Evolutionary conservation across 2,329 filamentous ascomycete genomes (phyloP).

Genomic region (Berkeleyomyces basicola): DNA sequence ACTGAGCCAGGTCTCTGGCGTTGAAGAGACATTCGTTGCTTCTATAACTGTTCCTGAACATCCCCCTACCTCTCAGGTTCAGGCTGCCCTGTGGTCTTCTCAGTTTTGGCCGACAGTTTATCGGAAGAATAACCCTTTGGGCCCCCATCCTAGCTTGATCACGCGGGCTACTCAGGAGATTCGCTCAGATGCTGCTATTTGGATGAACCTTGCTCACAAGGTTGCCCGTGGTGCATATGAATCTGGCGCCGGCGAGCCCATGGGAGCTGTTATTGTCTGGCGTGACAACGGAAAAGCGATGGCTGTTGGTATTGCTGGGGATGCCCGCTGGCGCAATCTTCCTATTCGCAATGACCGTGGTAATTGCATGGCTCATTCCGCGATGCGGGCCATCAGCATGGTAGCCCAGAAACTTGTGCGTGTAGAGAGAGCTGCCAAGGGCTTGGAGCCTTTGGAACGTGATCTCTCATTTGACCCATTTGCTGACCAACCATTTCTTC

Average conservation of each 20-base stretch:
- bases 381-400: constrained; percentile 68
- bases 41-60: constrained; percentile 54
- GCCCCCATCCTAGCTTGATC: constrained; percentile 63
- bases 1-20: constrained; percentile 18
- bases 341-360: constrained; percentile 31
- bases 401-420: constrained; percentile 52
- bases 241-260: constrained; percentile 45
- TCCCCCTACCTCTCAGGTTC: constrained; percentile 57
- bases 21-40: constrained; percentile 40
- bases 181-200: constrained; percentile 42
- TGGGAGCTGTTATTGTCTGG: constrained; percentile 64
- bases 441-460: constrained; percentile 21
- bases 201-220: constrained; percentile 49
- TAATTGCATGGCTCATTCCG: constrained; percentile 64
- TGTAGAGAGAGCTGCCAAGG: constrained; percentile 31
- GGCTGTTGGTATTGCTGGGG: constrained; percentile 57
- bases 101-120: constrained; percentile 76
- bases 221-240: constrained; percentile 43
- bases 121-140: constrained; percentile 73
- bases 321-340: constrained; percentile 53
- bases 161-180: constrained; percentile 54
- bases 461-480: constrained; percentile 45
- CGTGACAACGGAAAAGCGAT: constrained; percentile 34
- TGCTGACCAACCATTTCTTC: constrained; percentile 50
- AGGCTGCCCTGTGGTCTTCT: constrained; percentile 57